Conservation (phyloP, 2,329 filamentous ascomycete genomes). For the Fusarium gaditjirri region DNA sequence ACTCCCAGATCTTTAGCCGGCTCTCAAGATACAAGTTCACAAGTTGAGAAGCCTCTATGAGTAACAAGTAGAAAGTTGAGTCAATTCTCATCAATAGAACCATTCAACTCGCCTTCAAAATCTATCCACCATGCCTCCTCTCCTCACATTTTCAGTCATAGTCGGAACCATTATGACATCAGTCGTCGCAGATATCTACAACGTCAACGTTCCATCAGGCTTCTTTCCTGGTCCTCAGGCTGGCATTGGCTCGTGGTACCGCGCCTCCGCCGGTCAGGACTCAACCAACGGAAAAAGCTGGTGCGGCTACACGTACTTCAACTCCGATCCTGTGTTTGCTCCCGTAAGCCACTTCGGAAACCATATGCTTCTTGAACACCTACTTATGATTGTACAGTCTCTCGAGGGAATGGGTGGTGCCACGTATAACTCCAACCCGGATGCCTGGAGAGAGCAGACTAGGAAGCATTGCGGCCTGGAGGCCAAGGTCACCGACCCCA, state of each 20-base stretch:
- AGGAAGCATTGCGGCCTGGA: not conserved
- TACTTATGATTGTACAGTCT: not conserved
- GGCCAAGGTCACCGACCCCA: not conserved
- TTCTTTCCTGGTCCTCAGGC: not conserved
- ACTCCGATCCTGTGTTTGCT: not conserved
- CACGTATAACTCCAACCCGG: not conserved
- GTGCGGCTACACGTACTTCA: not conserved
- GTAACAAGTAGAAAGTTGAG: fast-evolving
- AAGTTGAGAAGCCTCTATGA: fast-evolving
- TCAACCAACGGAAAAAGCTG: not conserved
- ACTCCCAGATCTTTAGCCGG: fast-evolving
- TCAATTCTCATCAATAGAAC: not conserved
- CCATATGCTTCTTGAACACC: fast-evolving
- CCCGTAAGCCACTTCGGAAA: not conserved
- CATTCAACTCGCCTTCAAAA: fast-evolving
- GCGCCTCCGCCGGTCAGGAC: not conserved
- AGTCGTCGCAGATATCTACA: not conserved
- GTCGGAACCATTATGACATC: not conserved
- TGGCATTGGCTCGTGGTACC: not conserved
- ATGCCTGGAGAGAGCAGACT: not conserved
- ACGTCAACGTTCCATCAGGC: not conserved
- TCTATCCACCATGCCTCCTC: not conserved
- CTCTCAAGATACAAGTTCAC: not conserved
- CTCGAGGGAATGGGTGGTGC: not conserved
- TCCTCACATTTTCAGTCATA: not conserved